These are phyloP conservation scores for Wakefieldia striispora DNA, from an alignment of 768 basidiomycete genomes.

Conservation along the genomic window DNA sequence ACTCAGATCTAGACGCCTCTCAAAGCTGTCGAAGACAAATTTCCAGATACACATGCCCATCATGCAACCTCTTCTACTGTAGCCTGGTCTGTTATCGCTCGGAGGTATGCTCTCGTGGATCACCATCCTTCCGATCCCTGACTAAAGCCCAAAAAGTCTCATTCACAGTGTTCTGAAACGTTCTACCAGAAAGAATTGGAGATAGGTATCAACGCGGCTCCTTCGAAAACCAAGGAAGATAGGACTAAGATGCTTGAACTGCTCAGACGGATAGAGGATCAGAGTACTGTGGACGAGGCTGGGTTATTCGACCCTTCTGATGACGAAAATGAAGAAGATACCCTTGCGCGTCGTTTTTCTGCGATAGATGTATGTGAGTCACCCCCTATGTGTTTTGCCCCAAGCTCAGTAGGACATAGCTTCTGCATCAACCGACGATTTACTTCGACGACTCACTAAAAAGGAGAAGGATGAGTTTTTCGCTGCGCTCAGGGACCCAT, in stretches of 20 bases:
- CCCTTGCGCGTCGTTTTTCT: constrained; percentile 51
- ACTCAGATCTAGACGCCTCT: constrained; percentile 1
- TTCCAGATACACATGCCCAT: constrained; percentile 78
- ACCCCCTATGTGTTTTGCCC: background rate
- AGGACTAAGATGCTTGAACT: constrained; percentile 65
- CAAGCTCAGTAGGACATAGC: constrained; percentile 38
- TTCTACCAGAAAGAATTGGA: constrained; percentile 81
- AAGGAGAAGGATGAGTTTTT: constrained; percentile 61
- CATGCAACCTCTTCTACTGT: constrained; percentile 80
- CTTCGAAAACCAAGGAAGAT: constrained; percentile 57
- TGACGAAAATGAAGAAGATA: constrained; percentile 40
- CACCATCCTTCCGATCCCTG: background rate
- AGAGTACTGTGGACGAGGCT: constrained; percentile 40
- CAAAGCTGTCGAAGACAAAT: constrained; percentile 72
- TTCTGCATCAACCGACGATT: constrained; percentile 48
- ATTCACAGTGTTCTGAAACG: constrained; percentile 73
- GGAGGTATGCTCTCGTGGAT: constrained; percentile 43
- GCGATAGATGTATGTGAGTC: constrained; percentile 61
- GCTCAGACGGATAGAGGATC: constrained; percentile 71
- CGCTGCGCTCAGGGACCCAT: constrained; percentile 56
- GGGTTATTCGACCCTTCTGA: constrained; percentile 31
- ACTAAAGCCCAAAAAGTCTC: constrained; percentile 37
- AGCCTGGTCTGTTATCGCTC: constrained; percentile 78
- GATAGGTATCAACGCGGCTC: constrained; percentile 52
- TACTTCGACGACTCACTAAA: constrained; percentile 63